Evolutionary conservation across 1,284 basidiomycete species (phyloP), one percentile per base, ranked within the genome.

Genomic region (Coniferiporia sulphurascens): DNA sequence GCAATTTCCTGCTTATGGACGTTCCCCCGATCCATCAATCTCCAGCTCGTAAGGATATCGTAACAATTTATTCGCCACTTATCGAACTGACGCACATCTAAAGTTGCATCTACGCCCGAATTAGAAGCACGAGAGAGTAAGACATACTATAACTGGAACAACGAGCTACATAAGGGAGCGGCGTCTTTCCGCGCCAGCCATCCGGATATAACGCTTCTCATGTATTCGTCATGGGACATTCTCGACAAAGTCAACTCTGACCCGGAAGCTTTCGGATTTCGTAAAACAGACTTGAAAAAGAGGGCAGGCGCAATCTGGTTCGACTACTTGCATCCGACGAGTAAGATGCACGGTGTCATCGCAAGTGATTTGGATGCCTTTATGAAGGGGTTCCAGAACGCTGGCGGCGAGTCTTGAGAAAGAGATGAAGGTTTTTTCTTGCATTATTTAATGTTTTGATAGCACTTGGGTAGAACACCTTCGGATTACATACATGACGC

Each of bases 1-100:
- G 84, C 2, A 86, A 86, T 66, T 86, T 87, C 65, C 65, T 86
- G 36, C 80, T 86, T 64, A 73, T 87, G 9, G 81, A 86, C 62
- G 74, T 86, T 0, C 85, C 85, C 5, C 82, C 85, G 0, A 78
- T 86, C 9, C 65, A 84, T 51, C 71, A 76, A 44, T 72, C 76
- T 36, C 82, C 83, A 13, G 76, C 58, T 19, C 71, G 80, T 78
- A 64, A 52, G 73, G 12, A 12, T 2, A 12, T 8, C 15, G 15
- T 10, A 12, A 41, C 15, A 3, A 41, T 53, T 43, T 10, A 34
- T 5, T 21, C 34, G 36, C 13, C 35, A 55, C 15, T 27, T 15
- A 43, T 41, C 53, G 21, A 51, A 34, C 48, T 59, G 19, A 46
- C 50, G 15, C 7, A 13, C 38, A 22, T 49, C 36, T 22, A 13